Base-by-base conservation (phyloP, 2,329 filamentous ascomycete genomes). In the Xylaria hypoxylon region DNA sequence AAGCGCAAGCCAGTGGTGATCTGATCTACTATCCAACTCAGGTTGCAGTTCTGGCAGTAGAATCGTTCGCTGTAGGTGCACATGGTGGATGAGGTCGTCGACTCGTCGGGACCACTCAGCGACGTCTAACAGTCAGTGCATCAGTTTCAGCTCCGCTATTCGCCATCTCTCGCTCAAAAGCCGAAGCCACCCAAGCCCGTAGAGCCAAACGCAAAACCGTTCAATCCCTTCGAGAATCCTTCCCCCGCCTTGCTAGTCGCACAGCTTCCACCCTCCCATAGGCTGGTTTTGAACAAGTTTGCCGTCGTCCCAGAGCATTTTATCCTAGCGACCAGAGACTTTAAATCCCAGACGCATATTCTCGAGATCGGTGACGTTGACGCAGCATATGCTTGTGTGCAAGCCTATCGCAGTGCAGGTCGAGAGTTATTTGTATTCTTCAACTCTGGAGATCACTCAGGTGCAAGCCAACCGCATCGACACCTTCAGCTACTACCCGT, bases 221-320 rank as follows among this genome's bases (percentile, higher is more conserved):
- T 85, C 72, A 86, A 93, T 75, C 89, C 90, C 3, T 93, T 93
- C 76, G 87, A 86, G 38, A 82, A 87, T 65, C 90, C 90, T 0
- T 77, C 84, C 0, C 73, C 80, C 2, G 80, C 83, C 5, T 80
- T 86, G 10, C 84, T 90, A 62, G 80, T 90, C 42, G 78, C 89
- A 48, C 77, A 84, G 28, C 73, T 91, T 7, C 81, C 80, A 1
- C 80, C 86, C 0, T 77, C 80, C 8, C 90, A 93, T 77, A 83
- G 85, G 65, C 82, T 93, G 47, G 87, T 93, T 1, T 81, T 93
- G 45, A 93, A 93, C 82, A 93, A 93, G 77, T 93, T 91, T 72
- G 90, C 91, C 55, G 79, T 93, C 55, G 89, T 92, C 38, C 85
- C 86, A 0, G 84, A 89, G 72, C 91, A 93, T 79, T 92, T 91